phyloP scores from a whole-genome alignment of 2,329 filamentous ascomycete species.

The Curvularia hawaiiensis region DNA sequence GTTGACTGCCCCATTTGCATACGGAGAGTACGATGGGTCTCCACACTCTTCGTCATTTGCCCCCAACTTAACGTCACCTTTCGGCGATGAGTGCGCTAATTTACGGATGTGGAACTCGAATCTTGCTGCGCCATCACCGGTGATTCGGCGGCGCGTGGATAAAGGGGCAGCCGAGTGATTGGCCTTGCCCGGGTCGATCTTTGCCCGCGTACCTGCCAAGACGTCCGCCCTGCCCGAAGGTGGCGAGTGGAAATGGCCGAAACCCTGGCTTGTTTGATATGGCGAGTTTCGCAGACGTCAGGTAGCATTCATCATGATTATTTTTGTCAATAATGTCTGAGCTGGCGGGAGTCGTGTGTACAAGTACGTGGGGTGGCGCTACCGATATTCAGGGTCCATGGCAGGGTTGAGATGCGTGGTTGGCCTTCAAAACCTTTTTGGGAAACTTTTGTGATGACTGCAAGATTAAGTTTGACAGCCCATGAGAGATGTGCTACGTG shows the following conservation, averaged over 20 bases:
- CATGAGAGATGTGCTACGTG: neutral
- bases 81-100: neutral
- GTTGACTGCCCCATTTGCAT: neutral
- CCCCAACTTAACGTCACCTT: neutral
- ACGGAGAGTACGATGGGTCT: neutral
- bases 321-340: neutral
- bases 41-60: neutral
- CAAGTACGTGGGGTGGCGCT: neutral
- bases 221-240: slow-evolving; percentile 1
- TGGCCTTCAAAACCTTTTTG: neutral
- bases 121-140: neutral
- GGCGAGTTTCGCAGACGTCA: neutral
- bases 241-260: neutral
- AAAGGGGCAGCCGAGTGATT: slow-evolving; percentile 14
- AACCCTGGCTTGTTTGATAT: slow-evolving; percentile 1
- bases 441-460: neutral
- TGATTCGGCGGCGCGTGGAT: neutral
- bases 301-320: neutral
- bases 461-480: neutral
- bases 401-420: neutral
- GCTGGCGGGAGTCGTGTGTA: neutral
- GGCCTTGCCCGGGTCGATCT: slow-evolving; percentile 5
- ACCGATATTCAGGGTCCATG: neutral
- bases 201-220: slow-evolving; percentile 23
- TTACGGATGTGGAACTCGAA: neutral